Evolutionary conservation across 2,329 filamentous ascomycete genomes (phyloP).

Genomic region (Lachnellula suecica): DNA sequence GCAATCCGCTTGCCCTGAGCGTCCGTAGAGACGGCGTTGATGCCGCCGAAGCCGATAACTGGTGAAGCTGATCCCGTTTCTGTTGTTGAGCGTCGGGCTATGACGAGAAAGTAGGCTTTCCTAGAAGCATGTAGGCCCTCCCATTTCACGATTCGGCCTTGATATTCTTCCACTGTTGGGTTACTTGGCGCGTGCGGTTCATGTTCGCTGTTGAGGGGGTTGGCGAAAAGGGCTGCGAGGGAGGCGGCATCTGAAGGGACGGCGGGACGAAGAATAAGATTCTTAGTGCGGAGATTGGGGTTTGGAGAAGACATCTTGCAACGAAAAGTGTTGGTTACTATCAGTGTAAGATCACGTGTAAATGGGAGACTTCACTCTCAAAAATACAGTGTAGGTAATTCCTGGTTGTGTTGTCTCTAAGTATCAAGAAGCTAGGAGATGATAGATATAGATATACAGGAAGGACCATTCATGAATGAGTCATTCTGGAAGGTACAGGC

Average conservation of each 20-base stretch:
- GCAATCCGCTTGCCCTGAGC: slow-evolving; percentile 5
- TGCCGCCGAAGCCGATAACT: slow-evolving; percentile 7
- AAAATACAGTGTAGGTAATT: neutral
- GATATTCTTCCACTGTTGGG: slow-evolving; percentile 5
- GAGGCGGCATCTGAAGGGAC: slow-evolving; percentile 1
- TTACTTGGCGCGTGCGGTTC: slow-evolving; percentile 4
- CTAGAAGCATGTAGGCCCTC: slow-evolving; percentile 2
- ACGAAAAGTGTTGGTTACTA: slow-evolving; percentile 4
- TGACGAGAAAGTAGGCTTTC: slow-evolving; percentile 5
- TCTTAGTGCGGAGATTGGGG: slow-evolving; percentile 5
- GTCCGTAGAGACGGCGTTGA: slow-evolving; percentile 5
- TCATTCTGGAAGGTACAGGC: too few relatives aligned
- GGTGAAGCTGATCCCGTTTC: neutral
- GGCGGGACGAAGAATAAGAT: slow-evolving; percentile 6
- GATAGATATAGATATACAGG: neutral
- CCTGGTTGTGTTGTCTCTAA: neutral
- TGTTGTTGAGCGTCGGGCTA: slow-evolving; percentile 2
- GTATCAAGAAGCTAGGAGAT: slow-evolving; percentile 1
- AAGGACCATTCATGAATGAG: neutral
- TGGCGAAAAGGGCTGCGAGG: slow-evolving; percentile 7
- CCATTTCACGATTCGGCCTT: slow-evolving; percentile 7
- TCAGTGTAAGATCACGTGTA: slow-evolving; percentile 3
- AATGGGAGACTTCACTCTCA: neutral
- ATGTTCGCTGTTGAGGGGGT: slow-evolving; percentile 2
- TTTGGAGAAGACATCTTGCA: slow-evolving; percentile 7